Evolutionary conservation across 345 rosid species (phyloP), one percentile per base, ranked within the genome.

Genomic region (Populus davidiana): DNA sequence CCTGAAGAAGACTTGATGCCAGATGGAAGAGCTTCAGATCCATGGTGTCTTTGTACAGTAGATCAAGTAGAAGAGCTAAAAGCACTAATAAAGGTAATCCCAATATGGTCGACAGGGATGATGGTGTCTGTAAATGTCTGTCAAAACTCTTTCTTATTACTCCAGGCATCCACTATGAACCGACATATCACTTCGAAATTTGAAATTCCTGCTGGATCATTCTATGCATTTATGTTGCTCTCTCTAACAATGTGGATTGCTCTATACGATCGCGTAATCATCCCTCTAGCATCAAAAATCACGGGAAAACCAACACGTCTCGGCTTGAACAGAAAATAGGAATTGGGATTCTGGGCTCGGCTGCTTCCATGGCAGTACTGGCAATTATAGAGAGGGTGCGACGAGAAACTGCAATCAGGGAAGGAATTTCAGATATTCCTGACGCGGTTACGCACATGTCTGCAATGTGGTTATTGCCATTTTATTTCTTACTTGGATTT

Each of bases 61-160:
- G 91, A 92, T 50, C 90, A 91, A 86, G 97, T 92, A 13, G 98
- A 94, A 68, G 98, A 91, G 82, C 86, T 90, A 23, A 94, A 89
- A 84, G 90, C 93, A 67, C 78, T 92, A 11, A 68, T 94, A 65
- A 90, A 87, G 70, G 90, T 86, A 78, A 75, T 88, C 59, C 94
- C 98, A 8, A 35, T 91, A 54, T 94, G 97, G 97, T 86, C 91
- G 49, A 83, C 97, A 14, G 97, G 97, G 78, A 89, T 89, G 47
- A 76, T 90, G 77, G 81, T 89, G 85, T 89, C 96, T 7, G 79
- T 94, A 47, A 89, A 81, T 56, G 65, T 86, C 31, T 83, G 86
- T 86, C 98, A 89, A 81, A 90, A 66, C 79, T 38, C 97, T 25
- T 89, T 91, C 80, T 85, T 86, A 38, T 7, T 92, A 36, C 87